Evolutionary conservation across 345 rosid species (phyloP), one percentile per base, ranked within the genome.

Genomic region (Citrus mangshanensis): DNA sequence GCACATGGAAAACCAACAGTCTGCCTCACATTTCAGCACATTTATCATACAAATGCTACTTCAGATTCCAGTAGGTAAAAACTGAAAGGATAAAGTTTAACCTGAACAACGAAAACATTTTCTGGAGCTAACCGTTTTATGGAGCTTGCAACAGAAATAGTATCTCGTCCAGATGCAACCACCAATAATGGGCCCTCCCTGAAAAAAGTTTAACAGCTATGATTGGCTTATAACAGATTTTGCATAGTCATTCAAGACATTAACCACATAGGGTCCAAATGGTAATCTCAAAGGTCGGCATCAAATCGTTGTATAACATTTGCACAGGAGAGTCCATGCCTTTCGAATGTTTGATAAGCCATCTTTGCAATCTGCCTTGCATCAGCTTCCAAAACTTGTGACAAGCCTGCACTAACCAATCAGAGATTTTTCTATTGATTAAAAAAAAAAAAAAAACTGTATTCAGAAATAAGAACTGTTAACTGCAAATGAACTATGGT

Each of bases 141-240:
- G 78, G 94, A 89, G 89, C 92, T 94, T 56, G 95, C 89, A 76
- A 89, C 85, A 24, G 90, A 80, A 62, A 93, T 82, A 63, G 97
- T 96, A 82, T 94, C 97, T 82, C 89, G 80, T 70, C 99, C 98
- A 75, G 95, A 96, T 74, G 98, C 98, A 78, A 96, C 88, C 73
- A 96, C 92, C 93, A 96, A 83, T 72, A 94, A 70, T 35, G 97
- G 98, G 35, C 97, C 99, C 73, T 88, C 88, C 89, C 98, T 92
- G 76, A 49, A 78, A 65, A 70, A 75, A 24, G 27, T 55, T 46
- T 19, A 38, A 60, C 54, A 74, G 40, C 60, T 27, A 12, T 25
- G 18, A 72, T 21, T 32, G 32, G 37, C 24, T 42, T 32, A 19
- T 30, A 54, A 16, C 37, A 66, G 22, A 76, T 34, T 59, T 58